Percentiles rank a stretch among this genome's conserved stretches.
phyloP scores from a whole-genome alignment of 2,329 filamentous ascomycete species.

The Phaeosphaeria sp. region DNA sequence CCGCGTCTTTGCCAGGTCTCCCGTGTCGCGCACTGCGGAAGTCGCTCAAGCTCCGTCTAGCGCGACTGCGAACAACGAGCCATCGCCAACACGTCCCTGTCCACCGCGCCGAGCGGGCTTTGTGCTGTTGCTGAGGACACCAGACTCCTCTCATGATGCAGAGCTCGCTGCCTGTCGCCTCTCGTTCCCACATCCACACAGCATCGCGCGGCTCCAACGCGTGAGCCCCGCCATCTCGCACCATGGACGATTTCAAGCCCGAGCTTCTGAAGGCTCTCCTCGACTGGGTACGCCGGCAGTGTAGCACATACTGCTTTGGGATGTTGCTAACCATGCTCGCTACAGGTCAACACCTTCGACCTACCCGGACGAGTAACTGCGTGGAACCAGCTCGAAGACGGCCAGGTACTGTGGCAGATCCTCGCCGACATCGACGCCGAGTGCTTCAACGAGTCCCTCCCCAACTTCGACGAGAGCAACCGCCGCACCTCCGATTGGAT shows the following conservation, averaged over 20 bases:
- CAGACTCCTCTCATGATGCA: conserved; percentile 39
- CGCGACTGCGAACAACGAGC: conserved; percentile 23
- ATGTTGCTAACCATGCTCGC: conserved; percentile 9
- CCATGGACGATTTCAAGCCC: conserved; percentile 50
- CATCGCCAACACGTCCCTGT: conserved; percentile 35
- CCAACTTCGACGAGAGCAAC: conserved; percentile 52
- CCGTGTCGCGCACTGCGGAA: conserved; percentile 6
- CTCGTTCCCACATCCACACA: conserved; percentile 19
- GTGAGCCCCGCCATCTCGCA: conserved; percentile 21
- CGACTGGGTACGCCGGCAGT: conserved; percentile 43
- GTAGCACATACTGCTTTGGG: neutral
- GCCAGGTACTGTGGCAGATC: conserved; percentile 57
- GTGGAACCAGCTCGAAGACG: conserved; percentile 56
- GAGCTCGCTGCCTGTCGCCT: conserved; percentile 20
- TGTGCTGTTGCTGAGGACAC: conserved; percentile 17
- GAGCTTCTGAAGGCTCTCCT: conserved; percentile 49
- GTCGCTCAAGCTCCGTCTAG: conserved; percentile 25
- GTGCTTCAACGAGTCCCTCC: conserved; percentile 58
- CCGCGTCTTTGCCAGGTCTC: neutral
- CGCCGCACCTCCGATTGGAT: conserved; percentile 57
- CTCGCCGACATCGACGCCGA: conserved; percentile 55
- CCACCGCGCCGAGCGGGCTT: conserved; percentile 17
- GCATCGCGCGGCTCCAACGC: conserved; percentile 19
- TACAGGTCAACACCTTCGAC: conserved; percentile 55
- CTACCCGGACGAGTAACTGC: conserved; percentile 44